Evolutionary conservation across 164 flowering plant species (phyloP).

Genomic region (Aristolochia californica): DNA sequence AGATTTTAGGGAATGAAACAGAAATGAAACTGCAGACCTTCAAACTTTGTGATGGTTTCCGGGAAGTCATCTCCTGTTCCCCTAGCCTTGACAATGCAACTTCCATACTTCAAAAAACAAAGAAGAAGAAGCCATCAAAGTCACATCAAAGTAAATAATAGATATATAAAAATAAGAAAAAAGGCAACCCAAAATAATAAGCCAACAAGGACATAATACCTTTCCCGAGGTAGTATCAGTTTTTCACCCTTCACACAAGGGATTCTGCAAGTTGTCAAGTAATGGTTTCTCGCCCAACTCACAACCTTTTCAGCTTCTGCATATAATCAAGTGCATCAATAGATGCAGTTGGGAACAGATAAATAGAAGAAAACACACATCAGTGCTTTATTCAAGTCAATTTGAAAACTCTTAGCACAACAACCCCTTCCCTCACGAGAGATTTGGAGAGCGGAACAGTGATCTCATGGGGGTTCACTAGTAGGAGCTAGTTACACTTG

Average conservation of each 20-base stretch:
- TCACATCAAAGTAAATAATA: background rate
- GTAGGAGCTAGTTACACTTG: no score
- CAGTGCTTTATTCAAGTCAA: no score
- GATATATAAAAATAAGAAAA: constrained; percentile 9
- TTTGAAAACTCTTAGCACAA: no score
- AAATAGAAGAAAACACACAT: no score
- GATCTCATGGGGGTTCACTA: no score
- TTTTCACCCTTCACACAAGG: constrained; percentile 63
- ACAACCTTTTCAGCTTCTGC: constrained; percentile 95
- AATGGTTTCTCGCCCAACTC: constrained; percentile 96
- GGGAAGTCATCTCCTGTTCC: constrained; percentile 58
- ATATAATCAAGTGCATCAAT: background rate
- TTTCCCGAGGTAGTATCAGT: constrained; percentile 59
- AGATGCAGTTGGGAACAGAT: background rate
- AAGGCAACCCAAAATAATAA: background rate
- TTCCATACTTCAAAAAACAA: constrained; percentile 59
- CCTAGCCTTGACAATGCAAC: constrained; percentile 69
- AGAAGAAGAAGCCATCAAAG: background rate
- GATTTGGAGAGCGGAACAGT: no score
- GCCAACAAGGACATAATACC: constrained; percentile 27
- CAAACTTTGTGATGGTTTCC: constrained; percentile 67
- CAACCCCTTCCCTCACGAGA: no score
- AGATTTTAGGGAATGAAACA: background rate
- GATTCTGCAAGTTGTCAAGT: constrained; percentile 50
- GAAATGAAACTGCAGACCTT: constrained; percentile 37